Percentiles rank a stretch among this genome's conserved stretches.
Evolutionary conservation across 2,329 filamentous ascomycete genomes (phyloP).

Genomic region (Geosmithia putterillii): DNA sequence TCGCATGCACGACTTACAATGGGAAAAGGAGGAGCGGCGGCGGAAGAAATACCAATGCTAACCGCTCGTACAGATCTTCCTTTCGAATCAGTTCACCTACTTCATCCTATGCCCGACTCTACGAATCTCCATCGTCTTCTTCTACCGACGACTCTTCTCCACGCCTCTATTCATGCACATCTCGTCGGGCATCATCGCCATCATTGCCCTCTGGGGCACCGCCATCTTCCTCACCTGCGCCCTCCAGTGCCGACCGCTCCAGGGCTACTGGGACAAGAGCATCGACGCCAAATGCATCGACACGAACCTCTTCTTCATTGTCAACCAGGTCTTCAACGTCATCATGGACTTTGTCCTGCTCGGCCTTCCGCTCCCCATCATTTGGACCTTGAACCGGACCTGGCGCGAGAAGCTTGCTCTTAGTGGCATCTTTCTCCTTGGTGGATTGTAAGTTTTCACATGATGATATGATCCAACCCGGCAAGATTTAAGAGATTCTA

Average conservation of each 20-base stretch:
- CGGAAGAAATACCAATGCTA: too few relatives aligned
- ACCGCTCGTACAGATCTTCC: not conserved
- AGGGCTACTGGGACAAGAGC: not conserved
- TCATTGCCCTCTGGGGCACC: not conserved
- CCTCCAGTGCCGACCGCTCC: not conserved
- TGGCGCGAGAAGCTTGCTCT: conserved; percentile 1
- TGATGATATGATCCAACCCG: not conserved
- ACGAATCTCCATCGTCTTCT: not conserved
- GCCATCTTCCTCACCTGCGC: not conserved
- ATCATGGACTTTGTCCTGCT: conserved; percentile 1
- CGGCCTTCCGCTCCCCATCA: conserved; percentile 2
- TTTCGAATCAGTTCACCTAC: not conserved
- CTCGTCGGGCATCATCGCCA: not conserved
- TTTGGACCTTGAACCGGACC: not conserved
- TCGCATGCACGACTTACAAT: not conserved
- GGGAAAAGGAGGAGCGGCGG: not conserved
- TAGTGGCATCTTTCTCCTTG: conserved; percentile 1
- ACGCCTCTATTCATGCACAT: not conserved
- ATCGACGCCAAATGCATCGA: not conserved
- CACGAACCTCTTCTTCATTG: not conserved
- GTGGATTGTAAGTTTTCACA: conserved; percentile 1
- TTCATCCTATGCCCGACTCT: not conserved
- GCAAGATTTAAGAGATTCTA: too few relatives aligned
- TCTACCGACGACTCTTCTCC: not conserved
- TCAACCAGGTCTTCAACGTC: not conserved